Evolutionary conservation across 768 basidiomycete species (phyloP).

Genomic region (Leucocoprinus sp.): DNA sequence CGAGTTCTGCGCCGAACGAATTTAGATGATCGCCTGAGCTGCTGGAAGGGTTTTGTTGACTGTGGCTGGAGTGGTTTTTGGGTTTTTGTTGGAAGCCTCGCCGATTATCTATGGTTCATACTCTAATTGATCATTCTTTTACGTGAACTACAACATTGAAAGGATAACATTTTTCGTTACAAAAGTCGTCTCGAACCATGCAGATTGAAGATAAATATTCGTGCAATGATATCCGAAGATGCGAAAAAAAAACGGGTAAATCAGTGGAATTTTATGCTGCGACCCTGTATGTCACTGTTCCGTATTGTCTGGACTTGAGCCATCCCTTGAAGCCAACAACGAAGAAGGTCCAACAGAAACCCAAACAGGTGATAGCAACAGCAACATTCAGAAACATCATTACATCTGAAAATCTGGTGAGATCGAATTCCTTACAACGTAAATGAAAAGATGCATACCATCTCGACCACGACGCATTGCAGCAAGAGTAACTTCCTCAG

Average conservation of each 20-base stretch:
- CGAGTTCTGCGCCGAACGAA: conserved; percentile 70
- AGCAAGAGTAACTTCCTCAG: conserved; percentile 82
- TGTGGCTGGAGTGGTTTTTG: conserved; percentile 87
- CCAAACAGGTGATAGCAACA: conserved; percentile 78
- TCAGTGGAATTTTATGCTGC: conserved; percentile 15
- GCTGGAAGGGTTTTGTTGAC: conserved; percentile 83
- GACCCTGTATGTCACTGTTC: conserved; percentile 24
- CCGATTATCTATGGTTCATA: conserved; percentile 48
- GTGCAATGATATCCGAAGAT: neutral
- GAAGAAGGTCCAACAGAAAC: conserved; percentile 76
- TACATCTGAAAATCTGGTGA: conserved; percentile 40
- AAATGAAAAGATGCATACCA: conserved; percentile 36
- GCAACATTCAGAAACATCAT: conserved; percentile 88
- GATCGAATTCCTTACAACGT: neutral
- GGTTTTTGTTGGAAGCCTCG: conserved; percentile 75
- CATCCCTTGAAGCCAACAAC: conserved; percentile 80
- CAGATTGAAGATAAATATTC: conserved; percentile 2
- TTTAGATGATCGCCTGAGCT: conserved; percentile 68
- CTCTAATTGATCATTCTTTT: conserved; percentile 10
- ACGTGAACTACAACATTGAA: neutral
- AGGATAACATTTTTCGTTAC: neutral
- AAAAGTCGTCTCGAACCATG: neutral
- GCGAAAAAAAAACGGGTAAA: conserved; percentile 8
- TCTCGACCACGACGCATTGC: conserved; percentile 89
- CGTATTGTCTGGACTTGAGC: conserved; percentile 40